A percentile compares a stretch with the other conserved stretches of the same genome.
Conservation (phyloP, 148 eudicot genomes). For the Tetragonia tetragonoides region DNA sequence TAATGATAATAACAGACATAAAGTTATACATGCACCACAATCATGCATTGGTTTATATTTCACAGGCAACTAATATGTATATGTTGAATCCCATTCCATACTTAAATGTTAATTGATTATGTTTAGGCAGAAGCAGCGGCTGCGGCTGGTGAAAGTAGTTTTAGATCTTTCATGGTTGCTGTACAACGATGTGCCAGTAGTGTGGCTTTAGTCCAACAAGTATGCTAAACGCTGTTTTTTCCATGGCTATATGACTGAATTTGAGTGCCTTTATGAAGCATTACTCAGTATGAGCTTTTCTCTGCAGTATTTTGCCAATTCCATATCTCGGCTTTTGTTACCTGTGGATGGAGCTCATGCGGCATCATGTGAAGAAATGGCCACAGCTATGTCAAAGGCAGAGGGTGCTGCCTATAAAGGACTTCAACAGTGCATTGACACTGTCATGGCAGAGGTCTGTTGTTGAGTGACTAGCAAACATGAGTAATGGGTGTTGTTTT, state of each 20-base stretch:
- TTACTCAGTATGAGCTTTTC: background rate
- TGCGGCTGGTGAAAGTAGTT: constrained; percentile 98
- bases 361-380: constrained; percentile 96
- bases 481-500: background rate
- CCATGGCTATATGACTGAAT: background rate
- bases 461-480: constrained; percentile 4
- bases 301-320: constrained; percentile 81
- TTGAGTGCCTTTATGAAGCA: background rate
- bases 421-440: constrained; percentile 96
- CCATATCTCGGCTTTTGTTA: constrained; percentile 80
- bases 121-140: constrained; percentile 98
- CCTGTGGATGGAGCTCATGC: constrained; percentile 99
- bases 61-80: background rate
- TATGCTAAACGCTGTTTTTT: constrained; percentile 37
- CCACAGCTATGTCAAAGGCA: constrained; percentile 89
- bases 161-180: constrained; percentile 96
- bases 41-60: background rate
- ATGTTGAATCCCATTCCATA: constrained; percentile 10
- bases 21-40: background rate
- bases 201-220: constrained; percentile 97
- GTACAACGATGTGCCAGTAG: constrained; percentile 97
- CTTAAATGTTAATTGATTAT: constrained; percentile 21
- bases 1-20: background rate
- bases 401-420: constrained; percentile 94
- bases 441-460: constrained; percentile 98